Evolutionary conservation across 257 asterid genomes (phyloP), one percentile per base, ranked within the genome.

Genomic region (Petrea volubilis): DNA sequence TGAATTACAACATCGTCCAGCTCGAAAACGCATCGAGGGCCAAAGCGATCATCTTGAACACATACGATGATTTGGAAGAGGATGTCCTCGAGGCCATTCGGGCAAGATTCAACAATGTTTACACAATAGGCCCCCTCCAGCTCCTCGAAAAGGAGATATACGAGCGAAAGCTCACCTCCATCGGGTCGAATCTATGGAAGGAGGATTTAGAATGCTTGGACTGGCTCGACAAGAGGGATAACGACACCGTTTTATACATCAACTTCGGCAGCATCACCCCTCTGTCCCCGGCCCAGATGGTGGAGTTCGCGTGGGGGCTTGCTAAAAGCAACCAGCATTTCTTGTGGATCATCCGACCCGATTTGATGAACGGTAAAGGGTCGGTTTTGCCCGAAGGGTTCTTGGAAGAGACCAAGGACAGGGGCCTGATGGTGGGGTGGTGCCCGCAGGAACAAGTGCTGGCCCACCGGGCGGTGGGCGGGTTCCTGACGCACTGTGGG

Each of bases 341-440:
- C 66, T 63, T 81, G 44, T 81, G 86, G 86, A 71, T 78, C 56
- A 64, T 81, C 10, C 68, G 86, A 67, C 77, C 81, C n/a, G 86
- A 81, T 68, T 27, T 78, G 68, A 73, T 81, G 50, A 60, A 12
- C 0, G 85, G 74, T 0, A 76, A 80, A 47, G 67, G 68, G 7
- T 64, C 77, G 0, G 60, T 63, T 62, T 28, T 80, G 25, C 74
- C 79, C 0, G 59, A 72, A 40, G 79, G 77, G 34, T 80, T 80
- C 63, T 15, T 40, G 51, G 77, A 64, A 60, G 79, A 64, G 63
- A 80, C 77, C 1, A 72, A 68, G 64, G 81, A 66, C 2, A 68
- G 81, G 44, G 79, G 85, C 18, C 13, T 76, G 15, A 63, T 72
- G 60, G 85, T 79, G 31, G 77, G 72, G 21, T 78, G 86, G 86